Conservation (phyloP, 331 rosid species). For the Quercus phellos region DNA sequence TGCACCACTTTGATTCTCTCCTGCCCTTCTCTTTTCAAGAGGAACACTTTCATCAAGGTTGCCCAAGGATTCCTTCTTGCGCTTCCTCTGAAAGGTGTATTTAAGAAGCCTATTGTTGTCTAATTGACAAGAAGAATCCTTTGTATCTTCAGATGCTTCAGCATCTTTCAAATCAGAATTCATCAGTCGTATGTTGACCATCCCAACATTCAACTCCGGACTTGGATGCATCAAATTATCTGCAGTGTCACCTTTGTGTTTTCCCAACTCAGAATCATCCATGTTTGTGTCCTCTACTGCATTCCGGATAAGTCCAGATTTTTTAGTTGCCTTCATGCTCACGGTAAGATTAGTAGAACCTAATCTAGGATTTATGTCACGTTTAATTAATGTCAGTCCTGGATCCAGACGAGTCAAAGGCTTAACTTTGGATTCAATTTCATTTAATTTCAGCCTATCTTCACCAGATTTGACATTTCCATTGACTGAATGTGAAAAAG, state of each 20-base stretch:
- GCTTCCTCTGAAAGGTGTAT: slow-evolving; percentile 65
- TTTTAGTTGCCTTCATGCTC: slow-evolving; percentile 13
- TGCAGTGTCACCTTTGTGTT: slow-evolving; percentile 14
- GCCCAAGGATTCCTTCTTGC: slow-evolving; percentile 37
- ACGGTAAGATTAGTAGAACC: slow-evolving; percentile 23
- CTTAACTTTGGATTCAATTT: slow-evolving; percentile 29
- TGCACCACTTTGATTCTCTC: slow-evolving; percentile 19
- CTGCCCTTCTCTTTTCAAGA: slow-evolving; percentile 36
- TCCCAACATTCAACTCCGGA: slow-evolving; percentile 19
- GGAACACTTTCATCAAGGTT: slow-evolving; percentile 24
- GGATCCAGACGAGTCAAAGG: slow-evolving; percentile 34
- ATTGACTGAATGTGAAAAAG: slow-evolving; percentile 19
- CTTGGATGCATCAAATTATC: slow-evolving; percentile 16
- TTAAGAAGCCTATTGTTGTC: slow-evolving; percentile 38
- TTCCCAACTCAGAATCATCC: slow-evolving; percentile 5
- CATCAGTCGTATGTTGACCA: slow-evolving; percentile 16
- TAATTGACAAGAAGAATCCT: slow-evolving; percentile 24
- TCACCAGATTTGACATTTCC: slow-evolving; percentile 30
- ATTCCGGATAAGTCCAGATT: slow-evolving; percentile 22
- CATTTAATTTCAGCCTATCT: slow-evolving; percentile 17
- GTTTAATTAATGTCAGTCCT: slow-evolving; percentile 23
- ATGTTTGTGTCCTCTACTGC: slow-evolving; percentile 22
- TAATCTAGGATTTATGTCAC: slow-evolving; percentile 26
- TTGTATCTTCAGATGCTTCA: slow-evolving; percentile 28
- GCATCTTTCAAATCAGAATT: slow-evolving; percentile 24